Evolutionary conservation across 2,329 filamentous ascomycete genomes (phyloP).

Genomic region (Penicillium digitatum): DNA sequence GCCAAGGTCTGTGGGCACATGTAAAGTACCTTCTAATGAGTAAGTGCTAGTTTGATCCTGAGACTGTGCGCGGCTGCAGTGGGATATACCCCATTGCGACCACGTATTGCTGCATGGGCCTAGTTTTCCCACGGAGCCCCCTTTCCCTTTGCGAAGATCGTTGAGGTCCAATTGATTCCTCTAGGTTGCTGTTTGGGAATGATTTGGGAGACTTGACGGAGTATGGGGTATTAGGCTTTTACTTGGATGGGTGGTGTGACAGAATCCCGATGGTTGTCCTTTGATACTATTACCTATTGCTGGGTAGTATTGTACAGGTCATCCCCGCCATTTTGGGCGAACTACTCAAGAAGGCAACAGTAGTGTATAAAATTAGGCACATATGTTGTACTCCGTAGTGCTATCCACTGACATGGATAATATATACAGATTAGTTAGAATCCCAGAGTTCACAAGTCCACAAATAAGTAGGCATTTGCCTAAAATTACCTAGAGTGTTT

Average conservation of each 20-base stretch:
- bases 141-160: slow-evolving; percentile 1
- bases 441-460: neutral
- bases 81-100: slow-evolving; percentile 6
- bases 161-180: neutral
- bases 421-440: neutral
- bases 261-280: neutral
- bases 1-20: slow-evolving; percentile 9
- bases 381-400: neutral
- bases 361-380: neutral
- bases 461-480: neutral
- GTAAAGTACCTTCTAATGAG: neutral
- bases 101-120: slow-evolving; percentile 7
- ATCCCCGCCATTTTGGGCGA: slow-evolving; percentile 3
- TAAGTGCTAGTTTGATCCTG: neutral
- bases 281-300: slow-evolving; percentile 1
- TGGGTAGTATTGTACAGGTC: slow-evolving; percentile 4
- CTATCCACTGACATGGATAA: neutral
- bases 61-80: slow-evolving; percentile 8
- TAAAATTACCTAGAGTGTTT: slow-evolving; percentile 1
- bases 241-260: slow-evolving; percentile 4
- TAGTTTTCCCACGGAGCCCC: neutral
- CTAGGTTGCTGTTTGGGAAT: neutral
- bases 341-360: slow-evolving; percentile 1
- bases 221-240: neutral
- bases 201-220: neutral